phyloP scores from a whole-genome alignment of 2,329 filamentous ascomycete species.

The Myriosclerotinia duriaeana region DNA sequence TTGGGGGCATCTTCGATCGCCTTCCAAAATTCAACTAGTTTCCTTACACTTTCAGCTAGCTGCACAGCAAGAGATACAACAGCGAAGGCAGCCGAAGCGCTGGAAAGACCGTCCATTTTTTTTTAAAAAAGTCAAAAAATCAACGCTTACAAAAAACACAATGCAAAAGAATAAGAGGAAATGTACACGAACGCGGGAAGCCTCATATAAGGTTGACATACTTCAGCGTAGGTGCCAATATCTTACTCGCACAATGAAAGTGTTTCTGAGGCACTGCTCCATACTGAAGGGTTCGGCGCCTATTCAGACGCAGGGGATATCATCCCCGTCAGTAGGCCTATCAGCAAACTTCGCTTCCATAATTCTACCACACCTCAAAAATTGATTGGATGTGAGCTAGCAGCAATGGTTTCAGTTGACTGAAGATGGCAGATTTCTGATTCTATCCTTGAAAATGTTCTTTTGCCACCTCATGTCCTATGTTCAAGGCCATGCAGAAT shows the following conservation, averaged over 20 bases:
- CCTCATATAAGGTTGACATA: background rate
- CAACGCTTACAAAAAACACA: background rate
- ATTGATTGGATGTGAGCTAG: background rate
- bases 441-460: background rate
- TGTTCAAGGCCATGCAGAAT: background rate
- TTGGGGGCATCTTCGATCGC: conserved; percentile 9
- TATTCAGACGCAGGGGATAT: background rate
- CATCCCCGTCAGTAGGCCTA: conserved; percentile 3
- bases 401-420: conserved; percentile 2
- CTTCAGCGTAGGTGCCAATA: background rate
- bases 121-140: background rate
- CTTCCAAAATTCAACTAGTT: background rate
- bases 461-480: background rate
- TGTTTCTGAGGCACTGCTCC: background rate
- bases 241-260: no score
- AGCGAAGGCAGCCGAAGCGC: conserved; percentile 17
- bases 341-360: conserved; percentile 2
- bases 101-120: conserved; percentile 19
- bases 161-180: background rate
- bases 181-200: background rate
- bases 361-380: conserved; percentile 8
- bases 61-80: conserved; percentile 2
- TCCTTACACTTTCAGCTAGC: conserved; percentile 2
- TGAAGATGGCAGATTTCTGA: conserved; percentile 7
- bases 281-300: background rate